Evolutionary conservation across 2,329 filamentous ascomycete species (phyloP).

Genomic region (Zasmidium citrigriseum): DNA sequence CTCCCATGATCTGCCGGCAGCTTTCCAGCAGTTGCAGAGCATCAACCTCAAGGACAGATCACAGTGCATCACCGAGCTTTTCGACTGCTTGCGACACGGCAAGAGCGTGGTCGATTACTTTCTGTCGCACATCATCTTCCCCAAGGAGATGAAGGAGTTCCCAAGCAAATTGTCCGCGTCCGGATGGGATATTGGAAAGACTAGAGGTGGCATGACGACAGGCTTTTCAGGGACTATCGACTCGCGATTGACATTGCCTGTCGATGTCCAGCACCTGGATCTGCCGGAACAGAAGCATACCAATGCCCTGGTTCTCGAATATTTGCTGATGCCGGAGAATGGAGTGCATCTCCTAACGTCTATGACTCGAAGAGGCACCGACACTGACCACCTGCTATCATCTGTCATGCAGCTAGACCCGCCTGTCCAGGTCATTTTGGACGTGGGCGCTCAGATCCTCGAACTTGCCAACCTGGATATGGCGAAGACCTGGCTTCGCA

Average conservation of each 20-base stretch:
- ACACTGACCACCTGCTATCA: constrained; percentile 42
- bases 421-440: constrained; percentile 61
- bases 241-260: constrained; percentile 59
- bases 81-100: constrained; percentile 50
- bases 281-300: constrained; percentile 60
- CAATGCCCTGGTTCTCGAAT: constrained; percentile 60
- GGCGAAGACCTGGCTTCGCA: constrained; percentile 55
- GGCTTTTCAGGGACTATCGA: constrained; percentile 76
- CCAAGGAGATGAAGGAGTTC: constrained; percentile 66
- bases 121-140: constrained; percentile 67
- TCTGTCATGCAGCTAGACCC: constrained; percentile 44
- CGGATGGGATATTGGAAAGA: constrained; percentile 65
- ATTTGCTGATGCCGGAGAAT: constrained; percentile 60
- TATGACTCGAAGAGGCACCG: neutral
- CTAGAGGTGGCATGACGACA: constrained; percentile 58
- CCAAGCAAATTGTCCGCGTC: constrained; percentile 63
- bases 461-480: constrained; percentile 62
- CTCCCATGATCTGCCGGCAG: constrained; percentile 12
- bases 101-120: constrained; percentile 66
- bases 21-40: constrained; percentile 23
- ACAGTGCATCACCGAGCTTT: constrained; percentile 24
- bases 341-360: constrained; percentile 18
- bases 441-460: constrained; percentile 70
- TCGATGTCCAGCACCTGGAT: constrained; percentile 63
- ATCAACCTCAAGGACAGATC: constrained; percentile 31